Percentiles rank a stretch among this genome's conserved stretches.
phyloP scores from a whole-genome alignment of 2,329 filamentous ascomycete genomes.

The Fusarium anguioides region DNA sequence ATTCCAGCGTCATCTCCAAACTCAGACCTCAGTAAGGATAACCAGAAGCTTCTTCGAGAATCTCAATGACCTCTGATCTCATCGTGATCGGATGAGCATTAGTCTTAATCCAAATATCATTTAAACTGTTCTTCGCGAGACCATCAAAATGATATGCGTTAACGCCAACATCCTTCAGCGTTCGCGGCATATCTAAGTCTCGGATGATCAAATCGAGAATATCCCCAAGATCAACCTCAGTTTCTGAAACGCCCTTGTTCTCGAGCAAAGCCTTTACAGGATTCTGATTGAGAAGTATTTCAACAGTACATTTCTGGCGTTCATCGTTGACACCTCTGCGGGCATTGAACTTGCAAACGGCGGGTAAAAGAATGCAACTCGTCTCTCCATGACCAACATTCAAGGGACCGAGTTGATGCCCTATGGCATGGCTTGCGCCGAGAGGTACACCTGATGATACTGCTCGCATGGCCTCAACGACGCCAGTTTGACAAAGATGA shows the following conservation, averaged over 20 bases:
- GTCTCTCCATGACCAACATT: constrained; percentile 15
- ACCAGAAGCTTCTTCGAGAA: background rate
- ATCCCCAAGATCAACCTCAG: background rate
- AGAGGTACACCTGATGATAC: constrained; percentile 14
- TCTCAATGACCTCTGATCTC: constrained; percentile 11
- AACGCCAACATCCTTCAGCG: background rate
- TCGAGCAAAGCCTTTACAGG: background rate
- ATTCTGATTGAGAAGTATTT: background rate
- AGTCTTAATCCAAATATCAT: constrained; percentile 15
- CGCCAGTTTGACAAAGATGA: constrained; percentile 7
- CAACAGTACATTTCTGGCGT: background rate
- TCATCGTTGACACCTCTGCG: background rate
- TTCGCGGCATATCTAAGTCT: constrained; percentile 3
- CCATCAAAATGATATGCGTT: background rate
- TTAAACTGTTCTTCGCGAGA: constrained; percentile 10
- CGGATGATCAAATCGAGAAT: constrained; percentile 8
- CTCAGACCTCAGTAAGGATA: no score
- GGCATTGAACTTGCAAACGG: constrained; percentile 16
- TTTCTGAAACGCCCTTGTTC: background rate
- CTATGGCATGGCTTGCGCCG: constrained; percentile 21
- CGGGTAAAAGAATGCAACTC: constrained; percentile 15
- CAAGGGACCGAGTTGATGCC: constrained; percentile 12
- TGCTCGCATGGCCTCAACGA: constrained; percentile 7
- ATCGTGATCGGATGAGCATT: constrained; percentile 8
- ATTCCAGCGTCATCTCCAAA: background rate